Percentiles rank a stretch among this genome's conserved stretches.
These are phyloP conservation scores for Candida succiphila DNA, from an alignment of 805 yeast genomes.

Conservation along the genomic window DNA sequence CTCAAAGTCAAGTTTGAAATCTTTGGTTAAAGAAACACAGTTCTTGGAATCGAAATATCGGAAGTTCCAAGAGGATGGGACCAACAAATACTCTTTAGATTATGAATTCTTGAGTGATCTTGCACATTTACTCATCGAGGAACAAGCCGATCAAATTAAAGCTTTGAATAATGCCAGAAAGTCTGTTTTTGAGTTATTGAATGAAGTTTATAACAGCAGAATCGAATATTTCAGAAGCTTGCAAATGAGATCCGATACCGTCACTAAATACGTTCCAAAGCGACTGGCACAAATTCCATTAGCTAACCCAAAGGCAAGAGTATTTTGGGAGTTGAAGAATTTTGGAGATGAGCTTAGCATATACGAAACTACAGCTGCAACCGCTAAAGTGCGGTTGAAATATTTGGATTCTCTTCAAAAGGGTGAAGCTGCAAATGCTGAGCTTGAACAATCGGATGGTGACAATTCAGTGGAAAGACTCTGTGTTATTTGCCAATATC, in stretches of 20 bases:
- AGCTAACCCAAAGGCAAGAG: neutral
- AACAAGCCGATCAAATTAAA: slow-evolving; percentile 34
- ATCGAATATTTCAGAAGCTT: slow-evolving; percentile 76
- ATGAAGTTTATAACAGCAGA: slow-evolving; percentile 68
- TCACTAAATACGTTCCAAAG: slow-evolving; percentile 34
- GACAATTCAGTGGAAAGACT: slow-evolving; percentile 28
- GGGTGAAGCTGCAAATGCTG: slow-evolving; percentile 11
- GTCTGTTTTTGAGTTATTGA: slow-evolving; percentile 40
- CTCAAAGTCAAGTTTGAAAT: too few relatives aligned
- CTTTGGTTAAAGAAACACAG: neutral
- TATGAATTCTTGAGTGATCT: slow-evolving; percentile 7
- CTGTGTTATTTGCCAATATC: slow-evolving; percentile 73
- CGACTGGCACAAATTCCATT: slow-evolving; percentile 6
- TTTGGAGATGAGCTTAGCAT: neutral
- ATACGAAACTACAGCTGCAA: neutral
- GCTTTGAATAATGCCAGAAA: slow-evolving; percentile 30
- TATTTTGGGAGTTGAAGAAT: neutral
- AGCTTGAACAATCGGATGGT: slow-evolving; percentile 17
- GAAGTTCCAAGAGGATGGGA: slow-evolving; percentile 12
- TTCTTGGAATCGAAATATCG: slow-evolving; percentile 8
- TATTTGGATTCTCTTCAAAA: slow-evolving; percentile 35
- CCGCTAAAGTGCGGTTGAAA: slow-evolving; percentile 26
- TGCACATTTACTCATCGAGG: slow-evolving; percentile 12
- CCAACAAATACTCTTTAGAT: slow-evolving; percentile 6
- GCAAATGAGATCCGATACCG: slow-evolving; percentile 80